These are phyloP conservation scores for Candida montana DNA, from an alignment of 805 yeast species.

Conservation along the genomic window DNA sequence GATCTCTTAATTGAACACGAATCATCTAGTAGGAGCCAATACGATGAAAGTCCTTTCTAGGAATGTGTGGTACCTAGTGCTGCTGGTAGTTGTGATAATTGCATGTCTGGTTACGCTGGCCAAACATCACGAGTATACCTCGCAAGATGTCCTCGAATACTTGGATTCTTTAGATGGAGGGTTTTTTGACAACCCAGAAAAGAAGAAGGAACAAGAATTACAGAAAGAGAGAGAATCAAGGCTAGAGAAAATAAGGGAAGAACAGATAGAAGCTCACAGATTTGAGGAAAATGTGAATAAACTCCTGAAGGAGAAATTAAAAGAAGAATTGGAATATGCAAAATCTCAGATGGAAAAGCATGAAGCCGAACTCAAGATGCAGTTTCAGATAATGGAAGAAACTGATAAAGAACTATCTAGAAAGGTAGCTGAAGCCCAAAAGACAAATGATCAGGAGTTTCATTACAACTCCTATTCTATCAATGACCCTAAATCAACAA, in stretches of 20 bases:
- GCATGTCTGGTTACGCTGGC: neutral
- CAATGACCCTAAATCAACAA: neutral
- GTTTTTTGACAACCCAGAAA: neutral
- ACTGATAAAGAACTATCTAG: too few relatives aligned
- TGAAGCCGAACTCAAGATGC: neutral
- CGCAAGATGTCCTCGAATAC: neutral
- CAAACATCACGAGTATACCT: neutral
- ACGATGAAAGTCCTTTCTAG: neutral
- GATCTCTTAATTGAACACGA: too few relatives aligned
- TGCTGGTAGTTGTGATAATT: neutral
- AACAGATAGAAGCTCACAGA: neutral
- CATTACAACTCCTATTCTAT: too few relatives aligned
- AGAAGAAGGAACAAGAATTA: neutral
- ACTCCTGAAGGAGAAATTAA: too few relatives aligned
- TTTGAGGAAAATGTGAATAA: neutral
- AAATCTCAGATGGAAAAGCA: neutral
- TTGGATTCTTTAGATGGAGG: neutral
- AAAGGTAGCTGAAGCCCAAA: too few relatives aligned
- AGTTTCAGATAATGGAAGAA: too few relatives aligned
- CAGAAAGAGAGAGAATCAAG: too few relatives aligned
- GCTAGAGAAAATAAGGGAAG: neutral
- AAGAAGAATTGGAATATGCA: neutral
- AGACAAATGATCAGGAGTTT: too few relatives aligned
- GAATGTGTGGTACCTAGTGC: neutral
- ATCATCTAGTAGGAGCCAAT: too few relatives aligned